Evolutionary conservation across 108 stramenopile genomes (phyloP), one percentile per base, ranked within the genome.

Genomic region (Asterionellopsis glacialis): DNA sequence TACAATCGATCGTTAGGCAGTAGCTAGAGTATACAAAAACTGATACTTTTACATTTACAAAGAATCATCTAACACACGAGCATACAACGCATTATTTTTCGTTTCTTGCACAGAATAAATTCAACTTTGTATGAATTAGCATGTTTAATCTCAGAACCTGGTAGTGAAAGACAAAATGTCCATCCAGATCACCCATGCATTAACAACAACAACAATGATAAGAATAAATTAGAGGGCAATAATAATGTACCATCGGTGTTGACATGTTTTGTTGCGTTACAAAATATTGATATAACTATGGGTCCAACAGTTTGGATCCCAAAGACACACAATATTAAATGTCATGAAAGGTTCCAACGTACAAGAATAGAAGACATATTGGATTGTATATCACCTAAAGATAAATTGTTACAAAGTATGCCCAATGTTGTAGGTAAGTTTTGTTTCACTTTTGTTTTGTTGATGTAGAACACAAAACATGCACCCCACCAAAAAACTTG

Each of bases 201-300:
- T 24, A 25, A 3, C 22, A 21, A 1, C 12, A 22, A 5, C 5
- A 15, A 4, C 19, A 47, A 23, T 18, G 49, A 51, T 1, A 18
- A 56, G 28, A 40, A 39, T 63, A 16, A 72, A 63, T 11, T 65
- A 51, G 45, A n/a, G n/a, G n/a, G n/a, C 33, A 33, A 33, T 33
- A 2, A 33, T 33, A n/a, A n/a, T n/a, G n/a, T 33, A 0, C 63
- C 70, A 12, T 53, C 55, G 13, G 22, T 79, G 49, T 18, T 64
- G 18, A 83, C 82, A 18, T 79, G 78, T 45, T 83, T 83, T 56
- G 60, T 76, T 49, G 75, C 82, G 16, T 51, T 83, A 33, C 82
- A 83, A 47, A 72, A 83, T 51, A 72, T 79, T 15, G 64, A 62
- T 5, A 4, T 52, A 38, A 59, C 69, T 18, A 82, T 82, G 81